Evolutionary conservation across 208 protist species (phyloP).

Genomic region (Leishmania tarentolae): DNA sequence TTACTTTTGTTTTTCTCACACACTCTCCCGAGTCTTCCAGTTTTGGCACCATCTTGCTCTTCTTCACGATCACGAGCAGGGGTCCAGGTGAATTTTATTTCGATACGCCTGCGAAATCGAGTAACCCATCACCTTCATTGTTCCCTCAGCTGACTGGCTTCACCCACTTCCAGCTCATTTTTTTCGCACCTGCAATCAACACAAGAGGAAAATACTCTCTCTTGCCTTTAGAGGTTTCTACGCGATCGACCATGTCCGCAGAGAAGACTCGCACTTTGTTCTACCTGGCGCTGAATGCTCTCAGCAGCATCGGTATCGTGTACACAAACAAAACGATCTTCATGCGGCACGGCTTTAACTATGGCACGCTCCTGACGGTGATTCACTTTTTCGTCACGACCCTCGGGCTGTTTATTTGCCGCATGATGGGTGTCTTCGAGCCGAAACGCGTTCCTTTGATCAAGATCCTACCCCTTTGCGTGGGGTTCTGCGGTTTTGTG

Average conservation of each 20-base stretch:
- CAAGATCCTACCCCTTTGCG: slow-evolving; percentile 69
- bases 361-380: slow-evolving; percentile 60
- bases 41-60: background rate
- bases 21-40: background rate
- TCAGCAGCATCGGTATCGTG: slow-evolving; percentile 63
- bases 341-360: slow-evolving; percentile 49
- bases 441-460: slow-evolving; percentile 46
- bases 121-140: background rate
- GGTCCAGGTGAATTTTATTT: background rate
- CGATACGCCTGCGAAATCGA: background rate
- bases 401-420: slow-evolving; percentile 51
- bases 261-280: slow-evolving; percentile 22
- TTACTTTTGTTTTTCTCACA: background rate
- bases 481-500: slow-evolving; percentile 89
- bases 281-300: slow-evolving; percentile 63
- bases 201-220: background rate
- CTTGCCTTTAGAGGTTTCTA: background rate
- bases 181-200: background rate
- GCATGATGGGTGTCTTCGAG: slow-evolving; percentile 50
- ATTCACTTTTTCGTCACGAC: slow-evolving; percentile 77
- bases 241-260: background rate
- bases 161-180: background rate
- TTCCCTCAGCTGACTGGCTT: background rate
- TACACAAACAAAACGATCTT: slow-evolving; percentile 79
- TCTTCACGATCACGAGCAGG: background rate